These are phyloP conservation scores for Syzygium jambos DNA, from an alignment of 345 rosid species.

Conservation along the genomic window DNA sequence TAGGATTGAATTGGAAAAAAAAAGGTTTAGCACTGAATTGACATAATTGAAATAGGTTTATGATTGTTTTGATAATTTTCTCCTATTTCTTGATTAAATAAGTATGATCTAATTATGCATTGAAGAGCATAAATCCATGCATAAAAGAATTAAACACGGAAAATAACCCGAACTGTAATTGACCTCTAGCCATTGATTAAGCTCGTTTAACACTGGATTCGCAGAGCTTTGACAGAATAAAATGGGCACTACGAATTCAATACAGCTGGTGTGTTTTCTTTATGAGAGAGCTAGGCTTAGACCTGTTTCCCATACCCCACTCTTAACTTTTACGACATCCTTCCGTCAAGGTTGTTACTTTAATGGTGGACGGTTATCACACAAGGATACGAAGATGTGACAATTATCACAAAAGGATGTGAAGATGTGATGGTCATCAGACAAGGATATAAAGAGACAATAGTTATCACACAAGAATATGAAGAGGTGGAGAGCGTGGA, in stretches of 20 bases:
- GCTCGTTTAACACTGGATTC: not conserved
- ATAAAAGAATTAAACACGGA: no score
- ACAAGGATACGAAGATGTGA: not conserved
- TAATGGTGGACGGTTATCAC: not conserved
- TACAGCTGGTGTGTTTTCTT: not conserved
- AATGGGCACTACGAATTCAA: not conserved
- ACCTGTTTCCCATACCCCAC: not conserved
- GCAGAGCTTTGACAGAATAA: not conserved
- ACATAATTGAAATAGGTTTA: no score
- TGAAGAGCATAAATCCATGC: not conserved
- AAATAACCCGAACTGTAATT: not conserved
- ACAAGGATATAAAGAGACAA: not conserved
- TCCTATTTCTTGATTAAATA: no score
- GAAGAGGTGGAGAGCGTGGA: not conserved
- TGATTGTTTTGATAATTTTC: no score
- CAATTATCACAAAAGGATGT: not conserved
- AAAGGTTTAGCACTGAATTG: no score
- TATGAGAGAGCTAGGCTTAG: not conserved
- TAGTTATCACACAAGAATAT: not conserved
- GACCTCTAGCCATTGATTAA: not conserved
- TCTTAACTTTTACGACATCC: not conserved
- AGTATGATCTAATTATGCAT: not conserved
- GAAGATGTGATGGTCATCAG: no score
- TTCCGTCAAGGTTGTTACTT: not conserved
- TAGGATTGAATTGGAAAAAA: no score